Percentiles rank a stretch among this genome's conserved stretches.
Conservation (phyloP, 2,329 filamentous ascomycete genomes). For the Fusarium redolens region DNA sequence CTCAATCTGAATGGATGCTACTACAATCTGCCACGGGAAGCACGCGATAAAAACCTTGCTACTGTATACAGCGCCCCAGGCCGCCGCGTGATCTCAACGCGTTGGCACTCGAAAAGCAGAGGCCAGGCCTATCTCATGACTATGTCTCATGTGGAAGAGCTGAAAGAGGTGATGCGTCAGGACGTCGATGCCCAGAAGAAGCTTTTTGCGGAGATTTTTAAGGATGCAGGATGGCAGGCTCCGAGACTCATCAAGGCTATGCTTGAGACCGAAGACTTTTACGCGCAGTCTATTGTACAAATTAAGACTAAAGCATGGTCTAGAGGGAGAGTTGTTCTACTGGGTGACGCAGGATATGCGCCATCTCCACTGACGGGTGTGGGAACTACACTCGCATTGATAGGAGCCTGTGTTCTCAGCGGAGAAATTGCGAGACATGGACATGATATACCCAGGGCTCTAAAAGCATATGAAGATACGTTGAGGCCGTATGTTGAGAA, state of each 20-base stretch:
- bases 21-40: constrained; percentile 7
- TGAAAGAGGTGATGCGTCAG: constrained; percentile 36
- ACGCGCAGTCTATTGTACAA: constrained; percentile 55
- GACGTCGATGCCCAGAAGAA: constrained; percentile 52
- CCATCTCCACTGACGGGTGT: constrained; percentile 60
- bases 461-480: constrained; percentile 54
- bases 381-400: constrained; percentile 59
- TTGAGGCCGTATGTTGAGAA: constrained; percentile 55
- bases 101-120: constrained; percentile 33
- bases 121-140: constrained; percentile 45
- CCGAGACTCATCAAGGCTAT: constrained; percentile 52
- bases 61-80: constrained; percentile 23
- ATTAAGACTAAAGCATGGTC: constrained; percentile 54
- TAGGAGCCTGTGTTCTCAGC: constrained; percentile 63
- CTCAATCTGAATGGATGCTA: constrained; percentile 24
- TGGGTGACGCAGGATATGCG: constrained; percentile 63
- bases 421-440: constrained; percentile 53
- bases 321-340: constrained; percentile 53
- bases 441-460: constrained; percentile 43
- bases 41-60: constrained; percentile 18
- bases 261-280: constrained; percentile 55
- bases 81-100: constrained; percentile 21
- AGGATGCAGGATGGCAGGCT: constrained; percentile 59
- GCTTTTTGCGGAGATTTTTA: constrained; percentile 53
- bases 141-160: constrained; percentile 47